Evolutionary conservation across 2,329 filamentous ascomycete species (phyloP).

Genomic region (Dissoconium aciculare): DNA sequence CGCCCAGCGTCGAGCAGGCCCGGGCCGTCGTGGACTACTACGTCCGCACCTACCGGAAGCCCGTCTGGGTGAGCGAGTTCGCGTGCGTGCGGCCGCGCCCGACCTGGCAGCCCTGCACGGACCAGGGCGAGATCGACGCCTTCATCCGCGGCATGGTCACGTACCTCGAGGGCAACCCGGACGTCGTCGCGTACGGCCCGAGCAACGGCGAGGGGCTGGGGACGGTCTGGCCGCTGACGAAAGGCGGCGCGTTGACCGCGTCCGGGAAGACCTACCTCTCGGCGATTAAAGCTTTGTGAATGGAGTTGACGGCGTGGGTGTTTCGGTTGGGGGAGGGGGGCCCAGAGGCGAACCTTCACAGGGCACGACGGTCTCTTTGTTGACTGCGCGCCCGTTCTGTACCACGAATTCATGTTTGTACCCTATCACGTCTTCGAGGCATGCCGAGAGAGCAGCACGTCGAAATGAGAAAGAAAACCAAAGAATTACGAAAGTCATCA

Average conservation of each 20-base stretch:
- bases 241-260: conserved; percentile 7
- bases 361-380: no score
- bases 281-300: conserved; percentile 9
- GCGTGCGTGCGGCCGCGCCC: conserved; percentile 15
- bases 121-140: conserved; percentile 13
- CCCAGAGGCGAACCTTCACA: no score
- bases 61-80: conserved; percentile 18
- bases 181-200: conserved; percentile 17
- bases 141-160: conserved; percentile 15
- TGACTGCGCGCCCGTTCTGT: no score
- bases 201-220: conserved; percentile 17
- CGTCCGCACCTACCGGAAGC: conserved; percentile 17
- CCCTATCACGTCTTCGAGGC: no score
- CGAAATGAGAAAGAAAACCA: no score
- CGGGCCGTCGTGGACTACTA: conserved; percentile 17
- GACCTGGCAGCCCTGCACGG: conserved; percentile 14
- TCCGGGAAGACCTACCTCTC: conserved; percentile 8
- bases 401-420: no score
- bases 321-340: no score
- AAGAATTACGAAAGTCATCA: no score
- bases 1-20: conserved; percentile 13
- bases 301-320: no score
- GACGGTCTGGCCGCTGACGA: conserved; percentile 13
- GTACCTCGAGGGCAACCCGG: conserved; percentile 14
- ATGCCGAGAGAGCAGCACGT: no score